Evolutionary conservation across 2,329 filamentous ascomycete genomes (phyloP), one percentile per base, ranked within the genome.

Genomic region (Neurospora crassa): DNA sequence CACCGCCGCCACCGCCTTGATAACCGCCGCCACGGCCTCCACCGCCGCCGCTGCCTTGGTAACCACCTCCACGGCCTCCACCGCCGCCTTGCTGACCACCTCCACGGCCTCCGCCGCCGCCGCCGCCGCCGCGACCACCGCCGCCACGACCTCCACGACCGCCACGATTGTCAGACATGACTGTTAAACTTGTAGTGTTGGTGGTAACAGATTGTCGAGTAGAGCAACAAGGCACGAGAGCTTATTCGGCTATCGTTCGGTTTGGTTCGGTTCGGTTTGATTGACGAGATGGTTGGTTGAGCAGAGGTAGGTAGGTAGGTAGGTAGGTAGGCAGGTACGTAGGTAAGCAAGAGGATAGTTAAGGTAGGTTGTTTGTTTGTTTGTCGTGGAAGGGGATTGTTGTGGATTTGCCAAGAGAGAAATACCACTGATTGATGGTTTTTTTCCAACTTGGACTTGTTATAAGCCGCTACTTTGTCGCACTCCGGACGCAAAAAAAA

Each of bases 111-210:
- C 34, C 34, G 8, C 34, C 34, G 4, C 34, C 34, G 34, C 34
- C 34, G 34, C 34, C 34, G n/a, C n/a, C n/a, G n/a, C n/a, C n/a
- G n/a, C n/a, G n/a, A 10, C 74, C 73, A 12, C 43, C 43, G 3
- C 79, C 72, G 14, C 80, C 73, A 41, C 73, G 71, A 59, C 74
- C 76, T 20, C 76, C 71, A 45, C 75, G 75, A 67, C 75, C 75
- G 45, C 75, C 77, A 41, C 78, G 75, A 40, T 70, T 68, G 40
- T 74, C 75, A 42, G 71, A 68, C 75, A 76, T 74, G 24, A 63
- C 34, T 18, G 24, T 24, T 34, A 63, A 24, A 63, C 53, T 63
- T 63, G 24, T 63, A 2, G 14, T 34, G 4, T 1, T 34, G 34
- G 14, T 34, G 29, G 53, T 34, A 16, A 53, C 47, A 29, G 20